Evolutionary conservation across 257 asterid species (phyloP).

Genomic region (Agastache rugosa): DNA sequence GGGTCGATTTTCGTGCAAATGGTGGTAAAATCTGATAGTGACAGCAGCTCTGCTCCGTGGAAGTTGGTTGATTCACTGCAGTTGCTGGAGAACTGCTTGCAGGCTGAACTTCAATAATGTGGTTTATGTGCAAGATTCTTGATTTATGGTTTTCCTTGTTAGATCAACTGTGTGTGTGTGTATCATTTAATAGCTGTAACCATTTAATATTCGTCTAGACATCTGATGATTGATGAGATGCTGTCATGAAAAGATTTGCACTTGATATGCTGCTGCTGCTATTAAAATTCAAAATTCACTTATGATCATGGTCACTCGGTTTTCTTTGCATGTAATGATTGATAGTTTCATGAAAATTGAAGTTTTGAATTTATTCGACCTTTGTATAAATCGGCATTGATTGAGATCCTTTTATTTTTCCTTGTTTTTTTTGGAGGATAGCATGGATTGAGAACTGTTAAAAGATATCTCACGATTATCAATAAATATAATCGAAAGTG

Average conservation of each 20-base stretch:
- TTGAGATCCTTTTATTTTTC: too few species aligned
- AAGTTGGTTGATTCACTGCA: conserved; percentile 12
- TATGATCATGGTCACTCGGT: too few species aligned
- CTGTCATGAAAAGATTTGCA: conserved; percentile 9
- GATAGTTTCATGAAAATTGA: too few species aligned
- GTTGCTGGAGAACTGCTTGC: neutral
- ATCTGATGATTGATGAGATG: conserved; percentile 14
- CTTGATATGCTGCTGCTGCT: neutral
- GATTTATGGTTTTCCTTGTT: conserved; percentile 13
- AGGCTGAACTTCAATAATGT: neutral
- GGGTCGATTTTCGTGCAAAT: neutral
- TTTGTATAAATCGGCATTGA: too few species aligned
- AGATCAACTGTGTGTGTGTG: conserved; percentile 15
- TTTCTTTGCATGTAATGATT: neutral
- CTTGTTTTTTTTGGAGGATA: too few species aligned
- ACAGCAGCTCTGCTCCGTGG: neutral
- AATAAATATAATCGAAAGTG: too few species aligned
- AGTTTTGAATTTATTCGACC: too few species aligned
- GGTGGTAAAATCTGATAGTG: neutral
- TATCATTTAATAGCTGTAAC: neutral
- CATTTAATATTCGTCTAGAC: neutral
- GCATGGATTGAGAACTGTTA: too few species aligned
- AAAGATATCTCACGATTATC: too few species aligned
- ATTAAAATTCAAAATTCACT: too few species aligned
- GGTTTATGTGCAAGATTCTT: neutral